Percentiles rank a stretch among this genome's conserved stretches.
These are phyloP conservation scores for Pleurotus giganteus DNA, from an alignment of 768 basidiomycete genomes.

Conservation along the genomic window DNA sequence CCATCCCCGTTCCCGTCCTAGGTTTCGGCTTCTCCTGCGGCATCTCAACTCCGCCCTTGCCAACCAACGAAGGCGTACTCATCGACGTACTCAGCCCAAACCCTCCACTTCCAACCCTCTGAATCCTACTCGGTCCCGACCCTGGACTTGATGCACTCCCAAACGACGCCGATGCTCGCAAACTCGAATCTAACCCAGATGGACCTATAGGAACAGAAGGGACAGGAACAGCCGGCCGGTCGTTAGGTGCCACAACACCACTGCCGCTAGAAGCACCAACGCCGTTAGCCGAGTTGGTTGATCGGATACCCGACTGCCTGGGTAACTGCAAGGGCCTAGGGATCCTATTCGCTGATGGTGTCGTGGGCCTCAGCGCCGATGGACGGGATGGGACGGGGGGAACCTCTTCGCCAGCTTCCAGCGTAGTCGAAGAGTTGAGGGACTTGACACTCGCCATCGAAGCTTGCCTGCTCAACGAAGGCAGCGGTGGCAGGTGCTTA, in stretches of 20 bases:
- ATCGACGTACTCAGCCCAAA: slow-evolving; percentile 5
- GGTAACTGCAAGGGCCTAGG: slow-evolving; percentile 30
- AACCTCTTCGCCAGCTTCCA: not conserved
- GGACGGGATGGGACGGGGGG: not conserved
- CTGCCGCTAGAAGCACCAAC: not conserved
- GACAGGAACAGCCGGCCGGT: slow-evolving; percentile 34
- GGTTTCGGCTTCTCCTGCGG: slow-evolving; percentile 42
- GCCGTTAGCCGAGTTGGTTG: too few relatives aligned
- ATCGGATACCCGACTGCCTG: slow-evolving; percentile 14
- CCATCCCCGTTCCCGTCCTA: slow-evolving; percentile 70
- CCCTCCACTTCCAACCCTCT: not conserved
- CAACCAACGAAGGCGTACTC: slow-evolving; percentile 8
- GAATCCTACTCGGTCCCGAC: not conserved
- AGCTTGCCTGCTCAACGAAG: slow-evolving; percentile 16
- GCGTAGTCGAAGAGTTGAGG: not conserved
- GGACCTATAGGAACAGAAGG: slow-evolving; percentile 21
- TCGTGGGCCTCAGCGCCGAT: slow-evolving; percentile 11
- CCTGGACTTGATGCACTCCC: not conserved
- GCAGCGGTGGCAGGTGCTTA: slow-evolving; percentile 34
- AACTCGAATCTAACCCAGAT: not conserved
- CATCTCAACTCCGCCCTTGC: slow-evolving; percentile 1
- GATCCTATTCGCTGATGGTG: slow-evolving; percentile 20
- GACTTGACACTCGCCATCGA: not conserved
- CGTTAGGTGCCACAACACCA: slow-evolving; percentile 9
- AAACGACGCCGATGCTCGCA: not conserved